These are phyloP conservation scores for Candida dendrica DNA, from an alignment of 805 yeast species.

Conservation along the genomic window DNA sequence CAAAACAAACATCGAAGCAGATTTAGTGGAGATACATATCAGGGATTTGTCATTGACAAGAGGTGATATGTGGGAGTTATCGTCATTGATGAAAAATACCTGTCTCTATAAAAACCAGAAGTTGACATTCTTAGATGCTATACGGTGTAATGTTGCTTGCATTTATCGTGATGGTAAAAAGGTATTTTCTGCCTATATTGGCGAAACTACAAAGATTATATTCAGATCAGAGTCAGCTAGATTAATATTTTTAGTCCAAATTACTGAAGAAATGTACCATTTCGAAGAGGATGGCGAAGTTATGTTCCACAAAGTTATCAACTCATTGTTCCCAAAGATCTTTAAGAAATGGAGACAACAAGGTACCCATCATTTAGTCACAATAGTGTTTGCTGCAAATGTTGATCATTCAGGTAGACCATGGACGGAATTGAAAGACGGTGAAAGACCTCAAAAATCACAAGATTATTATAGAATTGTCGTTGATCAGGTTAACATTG, in stretches of 20 bases:
- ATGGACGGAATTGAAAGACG: constrained; percentile 55
- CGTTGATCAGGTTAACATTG: constrained; percentile 86
- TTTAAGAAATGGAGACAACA: constrained; percentile 82
- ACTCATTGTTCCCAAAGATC: constrained; percentile 85
- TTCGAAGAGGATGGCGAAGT: constrained; percentile 96
- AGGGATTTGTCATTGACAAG: constrained; percentile 77
- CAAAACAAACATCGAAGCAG: constrained; percentile 54
- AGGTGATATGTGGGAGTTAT: constrained; percentile 88
- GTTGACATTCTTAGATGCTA: constrained; percentile 50
- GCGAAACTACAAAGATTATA: constrained; percentile 67
- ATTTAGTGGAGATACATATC: constrained; percentile 72
- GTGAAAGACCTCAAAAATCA: constrained; percentile 62
- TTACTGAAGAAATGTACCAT: constrained; percentile 96
- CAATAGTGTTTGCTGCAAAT: constrained; percentile 79
- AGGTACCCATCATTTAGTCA: constrained; percentile 85
- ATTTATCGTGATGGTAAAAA: constrained; percentile 61
- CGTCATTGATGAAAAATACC: constrained; percentile 49
- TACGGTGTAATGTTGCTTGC: constrained; percentile 58
- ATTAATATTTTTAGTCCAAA: constrained; percentile 74
- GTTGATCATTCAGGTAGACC: constrained; percentile 48
- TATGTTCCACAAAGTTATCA: constrained; percentile 84
- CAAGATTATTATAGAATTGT: constrained; percentile 87
- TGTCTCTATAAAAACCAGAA: constrained; percentile 67
- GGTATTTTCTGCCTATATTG: constrained; percentile 69
- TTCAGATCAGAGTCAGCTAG: constrained; percentile 90